These are phyloP conservation scores for Cutaneotrichosporon dermatis DNA, from an alignment of 1,284 basidiomycete genomes.

Conservation along the genomic window DNA sequence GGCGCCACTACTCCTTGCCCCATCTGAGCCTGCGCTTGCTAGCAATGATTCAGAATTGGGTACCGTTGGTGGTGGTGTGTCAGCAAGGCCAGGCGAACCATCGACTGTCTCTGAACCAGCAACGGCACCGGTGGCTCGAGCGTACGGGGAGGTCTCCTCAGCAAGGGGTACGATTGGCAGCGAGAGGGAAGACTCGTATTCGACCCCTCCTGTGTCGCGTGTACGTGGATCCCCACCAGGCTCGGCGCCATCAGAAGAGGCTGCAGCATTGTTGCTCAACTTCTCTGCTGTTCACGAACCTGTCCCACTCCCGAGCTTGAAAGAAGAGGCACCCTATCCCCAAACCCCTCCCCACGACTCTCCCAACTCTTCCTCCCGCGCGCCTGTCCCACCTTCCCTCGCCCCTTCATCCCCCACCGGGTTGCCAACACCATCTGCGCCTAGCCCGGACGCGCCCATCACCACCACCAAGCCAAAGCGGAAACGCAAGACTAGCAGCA, in stretches of 20 bases:
- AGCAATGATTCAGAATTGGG: no score
- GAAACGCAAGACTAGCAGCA: conserved; percentile 32
- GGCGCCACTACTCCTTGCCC: no score
- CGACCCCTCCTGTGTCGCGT: not conserved
- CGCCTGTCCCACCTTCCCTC: conserved; percentile 7
- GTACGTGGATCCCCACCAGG: conserved; percentile 11
- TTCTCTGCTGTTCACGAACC: conserved; percentile 22
- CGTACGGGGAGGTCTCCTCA: not conserved
- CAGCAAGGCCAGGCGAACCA: no score
- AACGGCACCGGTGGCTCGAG: not conserved
- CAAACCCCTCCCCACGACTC: conserved; percentile 33
- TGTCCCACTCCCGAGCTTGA: conserved; percentile 1
- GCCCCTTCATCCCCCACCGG: conserved; percentile 16
- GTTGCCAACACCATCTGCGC: conserved; percentile 15
- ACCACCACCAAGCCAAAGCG: conserved; percentile 14
- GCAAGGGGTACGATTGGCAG: not conserved
- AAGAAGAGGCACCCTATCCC: conserved; percentile 21
- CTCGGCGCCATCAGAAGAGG: conserved; percentile 24
- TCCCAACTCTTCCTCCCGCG: not conserved
- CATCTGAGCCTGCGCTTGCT: no score
- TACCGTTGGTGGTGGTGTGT: no score
- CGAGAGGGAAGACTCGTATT: not conserved
- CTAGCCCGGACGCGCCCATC: conserved; percentile 20
- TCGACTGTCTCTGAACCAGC: not conserved
- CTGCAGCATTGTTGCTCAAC: conserved; percentile 31